Conservation (phyloP, 495 filamentous ascomycete species). For the Sordaria brevicollis region DNA sequence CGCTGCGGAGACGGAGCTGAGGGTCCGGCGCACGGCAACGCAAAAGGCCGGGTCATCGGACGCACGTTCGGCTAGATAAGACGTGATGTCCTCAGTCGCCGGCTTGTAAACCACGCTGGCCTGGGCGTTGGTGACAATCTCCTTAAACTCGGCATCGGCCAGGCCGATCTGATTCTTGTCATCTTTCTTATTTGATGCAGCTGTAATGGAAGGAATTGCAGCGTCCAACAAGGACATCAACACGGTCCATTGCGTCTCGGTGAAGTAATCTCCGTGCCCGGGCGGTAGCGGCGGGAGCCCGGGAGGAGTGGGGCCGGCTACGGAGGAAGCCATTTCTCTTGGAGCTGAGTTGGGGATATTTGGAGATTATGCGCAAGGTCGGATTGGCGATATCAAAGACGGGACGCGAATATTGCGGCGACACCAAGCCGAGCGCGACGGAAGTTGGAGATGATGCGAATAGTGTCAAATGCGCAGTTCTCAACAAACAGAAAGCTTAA, state of each 20-base stretch:
- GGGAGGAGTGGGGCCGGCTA: slow-evolving; percentile 15
- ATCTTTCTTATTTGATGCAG: slow-evolving; percentile 14
- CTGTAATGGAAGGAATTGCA: slow-evolving; percentile 22
- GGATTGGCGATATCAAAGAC: neutral
- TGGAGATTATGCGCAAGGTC: neutral
- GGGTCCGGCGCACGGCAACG: slow-evolving; percentile 9
- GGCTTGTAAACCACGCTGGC: slow-evolving; percentile 15
- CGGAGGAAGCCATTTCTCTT: neutral
- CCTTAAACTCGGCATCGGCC: slow-evolving; percentile 12
- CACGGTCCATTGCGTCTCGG: slow-evolving; percentile 25
- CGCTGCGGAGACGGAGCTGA: slow-evolving; percentile 14
- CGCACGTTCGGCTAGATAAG: slow-evolving; percentile 22
- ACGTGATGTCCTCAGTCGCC: slow-evolving; percentile 17
- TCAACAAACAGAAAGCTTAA: neutral
- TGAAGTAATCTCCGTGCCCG: slow-evolving; percentile 18
- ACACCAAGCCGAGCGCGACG: neutral
- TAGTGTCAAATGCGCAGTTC: neutral
- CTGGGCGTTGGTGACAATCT: slow-evolving; percentile 12
- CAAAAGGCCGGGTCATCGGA: slow-evolving; percentile 16
- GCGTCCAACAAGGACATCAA: slow-evolving; percentile 26
- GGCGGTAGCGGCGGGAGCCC: slow-evolving; percentile 19
- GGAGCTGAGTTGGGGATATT: neutral
- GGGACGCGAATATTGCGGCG: neutral
- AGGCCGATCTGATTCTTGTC: slow-evolving; percentile 16
- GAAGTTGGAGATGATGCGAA: neutral